Evolutionary conservation across 805 yeast genomes (phyloP), one percentile per base, ranked within the genome.

Genomic region (Candida endomychidarum): DNA sequence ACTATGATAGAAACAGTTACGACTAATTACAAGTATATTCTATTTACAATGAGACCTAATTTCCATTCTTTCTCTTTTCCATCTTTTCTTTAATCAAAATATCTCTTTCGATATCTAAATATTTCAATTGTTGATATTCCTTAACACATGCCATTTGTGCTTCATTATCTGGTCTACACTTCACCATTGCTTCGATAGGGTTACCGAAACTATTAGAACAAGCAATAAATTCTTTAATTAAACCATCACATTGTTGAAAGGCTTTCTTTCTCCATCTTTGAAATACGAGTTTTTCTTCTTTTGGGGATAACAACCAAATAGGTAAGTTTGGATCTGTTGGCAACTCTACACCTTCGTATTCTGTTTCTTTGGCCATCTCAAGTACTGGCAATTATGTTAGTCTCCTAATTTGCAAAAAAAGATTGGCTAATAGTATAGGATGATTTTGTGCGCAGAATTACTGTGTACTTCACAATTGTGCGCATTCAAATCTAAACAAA

Each of bases 261-360:
- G 91, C 77, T 52, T 70, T 70, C 42, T 67, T 73, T 57, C 84
- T 78, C 81, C 90, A 80, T 51, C 85, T 75, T 49, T 75, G 79
- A 52, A 85, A 78, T 24, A 83, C 80, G 43, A 79, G 75, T 60
- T 80, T 80, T 55, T 86, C 95, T 56, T 86, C 93, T 47, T 72
- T 74, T 10, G 93, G 91, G 0, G 86, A 76, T 16, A 86, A 65
- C 47, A 83, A 75, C 95, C 95, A 86, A 9, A 76, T 66, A 1
- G 95, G 95, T 19, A 85, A 63, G 47, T 60, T 63, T 23, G 74
- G 74, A 50, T 70, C 65, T 4, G 67, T 56, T 22, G 65, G 70
- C 38, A 68, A 59, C 20, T 65, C 68, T 7, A 63, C 56, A 28
- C 60, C 68, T 26, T 65, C 67, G 46, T 56, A 66, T 12, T 64